Conservation (phyloP, 768 basidiomycete genomes). For the Scleroderma bovista region DNA sequence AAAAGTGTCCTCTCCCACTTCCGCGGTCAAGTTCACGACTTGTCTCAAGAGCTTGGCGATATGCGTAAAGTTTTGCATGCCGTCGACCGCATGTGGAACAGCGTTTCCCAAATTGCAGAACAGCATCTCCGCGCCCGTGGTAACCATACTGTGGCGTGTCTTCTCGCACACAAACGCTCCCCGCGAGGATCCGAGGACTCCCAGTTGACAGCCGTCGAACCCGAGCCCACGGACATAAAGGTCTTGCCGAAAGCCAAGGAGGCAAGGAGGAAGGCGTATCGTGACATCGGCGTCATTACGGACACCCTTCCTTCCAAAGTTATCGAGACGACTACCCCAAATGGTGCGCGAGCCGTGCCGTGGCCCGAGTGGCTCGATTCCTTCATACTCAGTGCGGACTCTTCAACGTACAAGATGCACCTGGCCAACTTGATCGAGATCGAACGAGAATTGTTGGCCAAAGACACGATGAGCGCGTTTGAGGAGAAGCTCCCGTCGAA, state of each 20-base stretch:
- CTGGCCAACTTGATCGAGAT: slow-evolving; percentile 32
- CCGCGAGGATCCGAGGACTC: slow-evolving; percentile 67
- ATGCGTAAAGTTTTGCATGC: slow-evolving; percentile 42
- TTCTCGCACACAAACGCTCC: slow-evolving; percentile 28
- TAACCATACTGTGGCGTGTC: slow-evolving; percentile 5
- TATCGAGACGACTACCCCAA: slow-evolving; percentile 14
- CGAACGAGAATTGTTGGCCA: slow-evolving; percentile 28
- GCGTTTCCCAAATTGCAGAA: slow-evolving; percentile 39
- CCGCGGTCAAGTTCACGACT: slow-evolving; percentile 49
- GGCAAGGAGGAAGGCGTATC: slow-evolving; percentile 10
- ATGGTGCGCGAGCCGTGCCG: slow-evolving; percentile 25
- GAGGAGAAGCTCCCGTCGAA: slow-evolving; percentile 23
- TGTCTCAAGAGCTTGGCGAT: slow-evolving; percentile 41
- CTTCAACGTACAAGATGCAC: slow-evolving; percentile 31
- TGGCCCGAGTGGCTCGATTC: slow-evolving; percentile 39
- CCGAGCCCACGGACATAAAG: slow-evolving; percentile 8
- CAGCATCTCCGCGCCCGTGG: slow-evolving; percentile 30
- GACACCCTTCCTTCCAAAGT: slow-evolving; percentile 10
- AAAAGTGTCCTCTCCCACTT: slow-evolving; percentile 45
- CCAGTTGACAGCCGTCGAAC: slow-evolving; percentile 44
- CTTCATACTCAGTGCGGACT: slow-evolving; percentile 31
- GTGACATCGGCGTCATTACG: slow-evolving; percentile 16
- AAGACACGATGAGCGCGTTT: slow-evolving; percentile 12
- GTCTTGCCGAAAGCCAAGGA: slow-evolving; percentile 11
- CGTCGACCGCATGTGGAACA: slow-evolving; percentile 40